These are phyloP conservation scores for Debaryomycetaceae sp. DNA, from an alignment of 1,139 yeast species.

Conservation along the genomic window DNA sequence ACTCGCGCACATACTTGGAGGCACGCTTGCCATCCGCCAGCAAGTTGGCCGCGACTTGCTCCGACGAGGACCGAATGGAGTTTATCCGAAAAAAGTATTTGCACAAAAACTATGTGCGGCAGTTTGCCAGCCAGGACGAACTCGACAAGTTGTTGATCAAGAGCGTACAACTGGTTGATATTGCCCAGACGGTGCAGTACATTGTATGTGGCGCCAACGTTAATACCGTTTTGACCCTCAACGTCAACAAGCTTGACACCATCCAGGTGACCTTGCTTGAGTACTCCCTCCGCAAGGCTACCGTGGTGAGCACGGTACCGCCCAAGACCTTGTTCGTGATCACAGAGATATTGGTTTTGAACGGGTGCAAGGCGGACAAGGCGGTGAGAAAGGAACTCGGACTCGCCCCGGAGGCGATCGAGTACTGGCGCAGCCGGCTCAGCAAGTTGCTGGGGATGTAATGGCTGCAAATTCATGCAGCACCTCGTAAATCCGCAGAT, in stretches of 20 bases:
- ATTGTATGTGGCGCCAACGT: conserved; percentile 50
- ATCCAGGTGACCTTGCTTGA: conserved; percentile 48
- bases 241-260: conserved; percentile 18
- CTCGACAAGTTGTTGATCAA: conserved; percentile 28
- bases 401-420: conserved; percentile 38
- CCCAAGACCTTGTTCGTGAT: conserved; percentile 48
- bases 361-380: conserved; percentile 49
- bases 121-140: conserved; percentile 15
- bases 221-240: conserved; percentile 32
- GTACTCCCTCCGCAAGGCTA: conserved; percentile 53
- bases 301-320: conserved; percentile 19
- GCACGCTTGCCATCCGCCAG: conserved; percentile 13
- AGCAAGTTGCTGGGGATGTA: conserved; percentile 15
- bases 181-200: conserved; percentile 41
- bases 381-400: conserved; percentile 25
- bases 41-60: conserved; percentile 29
- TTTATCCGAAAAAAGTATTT: conserved; percentile 53
- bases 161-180: conserved; percentile 49
- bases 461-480: no score
- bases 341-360: conserved; percentile 67
- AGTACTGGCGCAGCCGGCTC: conserved; percentile 49
- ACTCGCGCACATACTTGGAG: conserved; percentile 38
- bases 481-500: no score
- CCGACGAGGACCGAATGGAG: conserved; percentile 30
- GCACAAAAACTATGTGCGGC: conserved; percentile 30